Evolutionary conservation across 2,329 filamentous ascomycete genomes (phyloP), one percentile per base, ranked within the genome.

Genomic region (Fusarium euwallaceae): DNA sequence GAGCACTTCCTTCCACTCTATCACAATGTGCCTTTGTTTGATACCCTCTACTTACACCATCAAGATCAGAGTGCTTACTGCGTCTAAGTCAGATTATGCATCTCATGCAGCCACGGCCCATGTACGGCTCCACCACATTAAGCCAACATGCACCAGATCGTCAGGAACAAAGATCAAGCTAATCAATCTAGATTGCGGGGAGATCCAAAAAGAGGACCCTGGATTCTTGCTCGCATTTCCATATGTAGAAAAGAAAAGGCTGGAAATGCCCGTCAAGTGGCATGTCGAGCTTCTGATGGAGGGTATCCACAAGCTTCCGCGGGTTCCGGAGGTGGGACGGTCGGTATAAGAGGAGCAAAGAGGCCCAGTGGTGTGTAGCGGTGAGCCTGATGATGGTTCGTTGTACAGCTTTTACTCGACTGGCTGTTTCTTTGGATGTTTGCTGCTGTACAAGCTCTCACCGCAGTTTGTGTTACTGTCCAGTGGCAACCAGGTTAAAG

Each of bases 261-360:
- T 72, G 69, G 69, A 63, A 74, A 74, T 60, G 61, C 11, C 27
- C 27, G 48, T 55, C 48, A 32, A 55, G 48, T 55, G 59, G 45
- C 71, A 55, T 74, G 64, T 73, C 16, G 56, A 56, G 56, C 60
- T 66, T 66, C 61, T 72, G 63, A 72, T 74, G 67, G 72, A 70
- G 48, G 69, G 72, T 48, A 67, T 74, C 72, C 72, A 74, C 72
- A 75, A 51, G 55, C 56, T 56, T 58, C 75, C 75, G 75, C 71
- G 56, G 67, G 67, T 73, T 78, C 75, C 75, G 75, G 71, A 14
- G 48, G 65, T 48, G 48, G 48, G 48, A 59, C 56, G 56, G 12
- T 12, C 5, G 32, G 27, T 60, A 60, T 51, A n/a, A 36, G 53
- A 58, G 53, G 29, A 37, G 32, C 12, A 24, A 58, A 37, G 12